These are phyloP conservation scores for Xylariaceae sp. DNA, from an alignment of 2,329 filamentous ascomycete genomes.

Conservation along the genomic window DNA sequence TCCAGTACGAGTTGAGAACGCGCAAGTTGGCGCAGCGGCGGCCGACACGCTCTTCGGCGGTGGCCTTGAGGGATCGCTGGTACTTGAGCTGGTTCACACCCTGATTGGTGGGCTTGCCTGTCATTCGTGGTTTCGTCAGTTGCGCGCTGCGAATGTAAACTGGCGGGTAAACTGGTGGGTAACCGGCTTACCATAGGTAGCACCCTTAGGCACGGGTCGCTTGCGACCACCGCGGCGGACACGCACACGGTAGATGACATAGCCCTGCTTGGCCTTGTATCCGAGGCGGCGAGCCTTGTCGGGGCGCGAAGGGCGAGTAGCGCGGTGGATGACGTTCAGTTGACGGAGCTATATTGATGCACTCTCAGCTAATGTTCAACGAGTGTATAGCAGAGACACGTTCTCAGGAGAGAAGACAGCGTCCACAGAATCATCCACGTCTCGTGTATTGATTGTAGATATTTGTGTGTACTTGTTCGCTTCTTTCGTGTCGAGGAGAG, in stretches of 20 bases:
- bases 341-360: constrained; percentile 99
- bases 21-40: constrained; percentile 98
- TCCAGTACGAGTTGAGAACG: constrained; percentile 99
- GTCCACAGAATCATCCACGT: constrained; percentile 43
- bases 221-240: constrained; percentile 99
- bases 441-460: constrained; percentile 38
- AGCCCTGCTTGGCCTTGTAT: constrained; percentile 99
- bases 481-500: constrained; percentile 36
- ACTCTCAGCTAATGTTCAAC: constrained; percentile 99
- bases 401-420: constrained; percentile 46
- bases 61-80: constrained; percentile 97
- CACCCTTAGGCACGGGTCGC: constrained; percentile 94
- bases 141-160: too few species aligned
- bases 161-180: too few species aligned
- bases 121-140: constrained; percentile 32
- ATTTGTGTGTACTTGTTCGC: constrained; percentile 35
- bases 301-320: constrained; percentile 95
- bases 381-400: constrained; percentile 87
- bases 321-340: constrained; percentile 99
- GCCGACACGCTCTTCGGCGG: constrained; percentile 99
- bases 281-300: constrained; percentile 99
- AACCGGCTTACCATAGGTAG: constrained; percentile 88
- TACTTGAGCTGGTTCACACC: constrained; percentile 99
- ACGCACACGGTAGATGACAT: constrained; percentile 99
- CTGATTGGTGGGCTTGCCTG: constrained; percentile 99